Evolutionary conservation across 371 early-diverging fungal species (phyloP), one percentile per base, ranked within the genome.

Genomic region (Mortierella sp.): DNA sequence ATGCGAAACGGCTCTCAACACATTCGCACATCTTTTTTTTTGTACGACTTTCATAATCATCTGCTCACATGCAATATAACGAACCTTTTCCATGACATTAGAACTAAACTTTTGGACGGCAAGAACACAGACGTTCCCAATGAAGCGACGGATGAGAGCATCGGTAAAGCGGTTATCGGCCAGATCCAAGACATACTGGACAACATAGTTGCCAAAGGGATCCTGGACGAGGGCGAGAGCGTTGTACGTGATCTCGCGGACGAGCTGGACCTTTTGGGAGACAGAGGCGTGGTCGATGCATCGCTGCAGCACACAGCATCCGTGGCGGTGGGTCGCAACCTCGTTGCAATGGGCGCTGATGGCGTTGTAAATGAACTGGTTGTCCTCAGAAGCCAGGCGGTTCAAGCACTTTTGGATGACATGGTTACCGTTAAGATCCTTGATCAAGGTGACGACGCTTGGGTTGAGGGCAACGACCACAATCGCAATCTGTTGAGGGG

Each of bases 161-260:
- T 96, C 95, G 6, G 94, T 91, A 79, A 92, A 96, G 26, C 88
- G 89, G 7, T 85, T 70, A 60, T 95, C 93, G 10, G 92, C 90
- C 55, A 97, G 91, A 76, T 99, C 99, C 57, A 98, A 90, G 2
- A 98, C 95, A 71, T 98, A 97, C 90, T 99, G 99, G 31, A 99
- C 97, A 6, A 99, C 99, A 84, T 99, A 99, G 90, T 99, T 99
- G 50, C 98, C 99, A 89, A 97, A 99, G 65, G 98, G 97, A 88
- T 99, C 97, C 88, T 92, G 96, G 38, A 99, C 98, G 50, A 97
- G 89, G 0, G 94, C 85, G 10, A 99, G 90, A 0, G 95, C 96
- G 87, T 98, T 91, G 34, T 87, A 89, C 21, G 94, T 94, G 70
- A 98, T 95, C 65, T 93, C 96, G 4, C 90, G 85, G 14, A 95